These are phyloP conservation scores for Aspergillus melleus DNA, from an alignment of 2,329 filamentous ascomycete genomes.

Conservation along the genomic window DNA sequence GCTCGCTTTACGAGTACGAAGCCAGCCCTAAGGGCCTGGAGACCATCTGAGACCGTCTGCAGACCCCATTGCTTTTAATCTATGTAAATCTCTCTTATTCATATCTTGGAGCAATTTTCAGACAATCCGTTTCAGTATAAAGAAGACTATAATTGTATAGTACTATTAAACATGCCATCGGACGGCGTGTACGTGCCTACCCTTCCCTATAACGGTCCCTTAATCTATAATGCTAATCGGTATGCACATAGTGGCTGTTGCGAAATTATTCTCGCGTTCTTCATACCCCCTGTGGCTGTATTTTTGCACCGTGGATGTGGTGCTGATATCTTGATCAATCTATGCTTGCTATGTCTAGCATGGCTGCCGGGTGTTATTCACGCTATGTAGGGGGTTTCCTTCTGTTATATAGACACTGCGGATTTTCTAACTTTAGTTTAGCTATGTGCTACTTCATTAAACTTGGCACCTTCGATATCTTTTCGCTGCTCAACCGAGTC, in stretches of 20 bases:
- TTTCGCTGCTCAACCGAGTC: too few relatives aligned
- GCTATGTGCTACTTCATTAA: background rate
- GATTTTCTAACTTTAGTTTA: background rate
- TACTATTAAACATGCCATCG: background rate
- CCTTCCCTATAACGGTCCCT: background rate
- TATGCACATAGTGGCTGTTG: background rate
- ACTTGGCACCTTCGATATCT: too few relatives aligned
- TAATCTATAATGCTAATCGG: background rate
- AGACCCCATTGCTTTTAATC: too few relatives aligned
- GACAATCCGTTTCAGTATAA: too few relatives aligned
- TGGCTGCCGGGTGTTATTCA: background rate
- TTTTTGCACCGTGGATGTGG: background rate
- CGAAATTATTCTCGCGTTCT: background rate
- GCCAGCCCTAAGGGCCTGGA: background rate
- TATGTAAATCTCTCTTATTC: too few relatives aligned
- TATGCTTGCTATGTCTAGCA: background rate
- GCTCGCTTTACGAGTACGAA: background rate
- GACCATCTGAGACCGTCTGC: too few relatives aligned
- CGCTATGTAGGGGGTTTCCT: background rate
- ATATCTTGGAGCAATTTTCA: too few relatives aligned
- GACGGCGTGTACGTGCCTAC: background rate
- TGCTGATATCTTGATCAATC: background rate
- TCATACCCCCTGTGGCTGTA: background rate
- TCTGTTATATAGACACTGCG: background rate
- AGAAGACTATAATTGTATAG: too few relatives aligned